A percentile compares a stretch with the other conserved stretches of the same genome.
Conservation (phyloP, 2,329 filamentous ascomycete species). For the Coccinonectria pachysandricola region DNA sequence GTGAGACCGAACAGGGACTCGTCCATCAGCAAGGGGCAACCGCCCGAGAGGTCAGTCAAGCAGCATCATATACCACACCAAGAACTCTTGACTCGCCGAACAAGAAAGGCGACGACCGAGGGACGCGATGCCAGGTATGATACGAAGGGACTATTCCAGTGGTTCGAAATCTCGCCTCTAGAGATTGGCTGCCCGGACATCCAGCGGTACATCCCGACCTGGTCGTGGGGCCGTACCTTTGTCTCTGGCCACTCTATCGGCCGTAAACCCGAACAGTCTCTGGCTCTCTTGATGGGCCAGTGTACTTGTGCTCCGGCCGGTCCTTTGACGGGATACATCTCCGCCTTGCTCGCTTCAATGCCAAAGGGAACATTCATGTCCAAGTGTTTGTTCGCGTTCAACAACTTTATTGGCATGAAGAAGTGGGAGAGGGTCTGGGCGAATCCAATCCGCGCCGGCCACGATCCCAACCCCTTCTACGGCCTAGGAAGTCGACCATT, state of each 20-base stretch:
- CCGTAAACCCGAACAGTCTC: constrained; percentile 10
- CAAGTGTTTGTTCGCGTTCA: constrained; percentile 2
- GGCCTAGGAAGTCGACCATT: constrained; percentile 4
- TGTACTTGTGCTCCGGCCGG: constrained; percentile 14
- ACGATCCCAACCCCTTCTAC: constrained; percentile 16
- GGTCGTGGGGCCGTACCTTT: constrained; percentile 16
- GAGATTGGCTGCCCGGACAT: constrained; percentile 12
- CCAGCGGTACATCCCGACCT: constrained; percentile 12
- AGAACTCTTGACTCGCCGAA: neutral
- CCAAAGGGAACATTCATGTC: constrained; percentile 11
- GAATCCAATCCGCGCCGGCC: constrained; percentile 14
- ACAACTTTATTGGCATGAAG: constrained; percentile 7
- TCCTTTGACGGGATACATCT: constrained; percentile 10
- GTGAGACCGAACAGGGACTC: constrained; percentile 6
- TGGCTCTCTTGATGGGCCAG: constrained; percentile 11
- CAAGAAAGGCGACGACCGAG: fast-evolving
- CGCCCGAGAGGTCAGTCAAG: constrained; percentile 2
- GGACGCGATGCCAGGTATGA: fast-evolving
- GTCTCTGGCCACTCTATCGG: constrained; percentile 11
- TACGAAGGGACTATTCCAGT: constrained; percentile 8
- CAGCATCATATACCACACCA: constrained; percentile 3
- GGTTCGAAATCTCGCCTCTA: constrained; percentile 14
- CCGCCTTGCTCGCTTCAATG: constrained; percentile 7
- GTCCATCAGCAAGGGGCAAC: constrained; percentile 2
- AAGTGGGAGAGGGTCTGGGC: constrained; percentile 12